Evolutionary conservation across 768 basidiomycete genomes (phyloP), one percentile per base, ranked within the genome.

Genomic region (Holtermannia corniformis): DNA sequence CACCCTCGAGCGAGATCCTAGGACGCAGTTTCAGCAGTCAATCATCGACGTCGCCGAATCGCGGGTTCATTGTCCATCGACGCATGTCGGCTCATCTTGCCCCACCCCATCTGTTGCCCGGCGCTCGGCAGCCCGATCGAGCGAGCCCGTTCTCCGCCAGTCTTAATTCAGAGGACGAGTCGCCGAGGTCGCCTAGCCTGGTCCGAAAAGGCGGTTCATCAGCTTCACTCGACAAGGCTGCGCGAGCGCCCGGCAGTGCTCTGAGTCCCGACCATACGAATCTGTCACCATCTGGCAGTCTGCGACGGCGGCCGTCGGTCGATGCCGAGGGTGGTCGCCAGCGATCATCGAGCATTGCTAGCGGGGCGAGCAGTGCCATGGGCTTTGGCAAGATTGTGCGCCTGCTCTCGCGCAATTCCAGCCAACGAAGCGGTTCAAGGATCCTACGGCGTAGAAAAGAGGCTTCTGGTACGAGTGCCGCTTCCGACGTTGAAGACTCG

Each of bases 331-430:
- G 46, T 3, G 58, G 57, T 22, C 59, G 68, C 21, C 58, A 63
- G 25, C 56, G 68, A 22, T 60, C 68, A n/a, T 57, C 65, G 16
- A 68, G 65, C 37, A 67, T 63, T 32, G n/a, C n/a, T n/a, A n/a
- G n/a, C n/a, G n/a, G n/a, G n/a, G 70, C 67, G 12, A 61, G 57
- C 13, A 61, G 59, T 37, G 57, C 55, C 19, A 53, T 44, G 51
- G 52, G 21, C 37, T 71, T 12, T 26, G 56, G 57, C 45, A 68
- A 65, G 44, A 47, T 72, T 16, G 63, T 54, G 12, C 51, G 60
- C 25, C 49, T 70, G 13, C 56, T 69, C 14, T 61, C 64, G 20
- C 55, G 70, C 5, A 63, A 51, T 19, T 43, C 59, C 4, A 61
- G 57, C 56, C 63, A 65, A 40, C 61, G 52, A 4, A 53, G 48